Conservation (phyloP, 768 basidiomycete species). For the Hemileccinum impolitum region DNA sequence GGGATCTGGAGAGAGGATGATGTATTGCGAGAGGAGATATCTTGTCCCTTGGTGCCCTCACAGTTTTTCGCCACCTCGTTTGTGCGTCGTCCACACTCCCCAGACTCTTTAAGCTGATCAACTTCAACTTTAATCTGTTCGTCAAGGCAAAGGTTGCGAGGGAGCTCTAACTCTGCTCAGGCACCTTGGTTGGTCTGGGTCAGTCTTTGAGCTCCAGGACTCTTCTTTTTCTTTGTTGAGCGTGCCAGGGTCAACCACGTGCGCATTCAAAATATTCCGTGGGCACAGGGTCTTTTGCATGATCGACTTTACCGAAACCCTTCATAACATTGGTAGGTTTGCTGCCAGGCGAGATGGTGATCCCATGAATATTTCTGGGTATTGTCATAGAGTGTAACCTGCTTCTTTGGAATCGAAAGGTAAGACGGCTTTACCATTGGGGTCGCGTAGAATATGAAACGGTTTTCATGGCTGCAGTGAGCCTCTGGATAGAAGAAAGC, state of each 20-base stretch:
- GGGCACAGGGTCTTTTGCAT: conserved; percentile 28
- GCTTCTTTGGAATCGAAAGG: conserved; percentile 18
- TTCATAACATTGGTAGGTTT: conserved; percentile 18
- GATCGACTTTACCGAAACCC: conserved; percentile 16
- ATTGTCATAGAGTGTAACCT: conserved; percentile 28
- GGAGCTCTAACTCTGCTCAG: conserved; percentile 50
- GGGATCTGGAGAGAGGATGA: conserved; percentile 1
- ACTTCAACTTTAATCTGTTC: conserved; percentile 27
- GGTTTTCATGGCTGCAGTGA: neutral
- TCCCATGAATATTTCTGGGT: too few relatives aligned
- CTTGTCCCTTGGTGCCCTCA: too few relatives aligned
- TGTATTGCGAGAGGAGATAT: neutral
- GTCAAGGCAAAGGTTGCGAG: conserved; percentile 39
- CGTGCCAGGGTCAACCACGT: neutral
- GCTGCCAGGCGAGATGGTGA: conserved; percentile 20
- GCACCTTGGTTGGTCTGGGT: conserved; percentile 21
- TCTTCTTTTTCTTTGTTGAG: neutral
- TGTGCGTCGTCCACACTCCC: conserved; percentile 11
- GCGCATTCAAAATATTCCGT: conserved; percentile 25
- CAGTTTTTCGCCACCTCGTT: neutral
- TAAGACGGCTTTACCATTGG: conserved; percentile 14
- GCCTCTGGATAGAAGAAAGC: too few relatives aligned
- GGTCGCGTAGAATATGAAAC: conserved; percentile 26
- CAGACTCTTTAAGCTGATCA: conserved; percentile 10
- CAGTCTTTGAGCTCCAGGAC: conserved; percentile 28